Percentiles rank a stretch among this genome's conserved stretches.
Conservation (phyloP, 2,329 filamentous ascomycete species). For the Alternaria consortialis region DNA sequence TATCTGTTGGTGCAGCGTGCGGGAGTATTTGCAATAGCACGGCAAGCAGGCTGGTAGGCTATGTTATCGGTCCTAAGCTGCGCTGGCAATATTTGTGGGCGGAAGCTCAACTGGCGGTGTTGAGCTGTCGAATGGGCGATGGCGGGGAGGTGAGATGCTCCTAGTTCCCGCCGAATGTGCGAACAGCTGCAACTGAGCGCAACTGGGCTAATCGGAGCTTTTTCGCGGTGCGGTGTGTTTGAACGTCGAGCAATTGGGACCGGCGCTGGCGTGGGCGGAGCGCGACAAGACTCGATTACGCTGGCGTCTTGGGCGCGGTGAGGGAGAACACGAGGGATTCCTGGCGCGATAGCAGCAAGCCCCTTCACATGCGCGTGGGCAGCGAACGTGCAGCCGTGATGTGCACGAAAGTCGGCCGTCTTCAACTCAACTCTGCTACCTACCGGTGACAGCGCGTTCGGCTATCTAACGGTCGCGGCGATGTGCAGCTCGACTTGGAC, state of each 20-base stretch:
- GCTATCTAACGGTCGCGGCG: slow-evolving; percentile 27
- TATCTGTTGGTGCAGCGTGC: slow-evolving; percentile 16
- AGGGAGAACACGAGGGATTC: slow-evolving; percentile 4
- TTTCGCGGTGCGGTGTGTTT: slow-evolving; percentile 15
- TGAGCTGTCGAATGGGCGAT: slow-evolving; percentile 29
- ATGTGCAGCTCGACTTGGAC: slow-evolving; percentile 25
- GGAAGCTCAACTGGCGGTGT: slow-evolving; percentile 21
- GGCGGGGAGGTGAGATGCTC: slow-evolving; percentile 20
- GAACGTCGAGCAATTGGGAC: slow-evolving; percentile 1
- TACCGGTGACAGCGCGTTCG: slow-evolving; percentile 16
- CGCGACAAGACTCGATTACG: slow-evolving; percentile 9
- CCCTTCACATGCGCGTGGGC: slow-evolving; percentile 30
- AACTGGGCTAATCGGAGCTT: slow-evolving; percentile 5
- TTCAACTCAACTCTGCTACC: slow-evolving; percentile 3
- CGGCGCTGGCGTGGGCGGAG: slow-evolving; percentile 3
- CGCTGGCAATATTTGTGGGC: slow-evolving; percentile 19
- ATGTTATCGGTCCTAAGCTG: slow-evolving; percentile 14
- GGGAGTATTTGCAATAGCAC: neutral
- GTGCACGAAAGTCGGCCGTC: slow-evolving; percentile 2
- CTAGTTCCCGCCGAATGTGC: slow-evolving; percentile 19
- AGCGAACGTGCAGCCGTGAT: slow-evolving; percentile 2
- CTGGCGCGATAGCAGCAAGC: slow-evolving; percentile 2
- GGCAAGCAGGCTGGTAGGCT: slow-evolving; percentile 10
- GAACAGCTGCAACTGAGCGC: slow-evolving; percentile 20
- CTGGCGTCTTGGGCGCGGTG: slow-evolving; percentile 10